phyloP scores from a whole-genome alignment of 352 stramenopile genomes.

The Phytophthora chlamydospora region DNA sequence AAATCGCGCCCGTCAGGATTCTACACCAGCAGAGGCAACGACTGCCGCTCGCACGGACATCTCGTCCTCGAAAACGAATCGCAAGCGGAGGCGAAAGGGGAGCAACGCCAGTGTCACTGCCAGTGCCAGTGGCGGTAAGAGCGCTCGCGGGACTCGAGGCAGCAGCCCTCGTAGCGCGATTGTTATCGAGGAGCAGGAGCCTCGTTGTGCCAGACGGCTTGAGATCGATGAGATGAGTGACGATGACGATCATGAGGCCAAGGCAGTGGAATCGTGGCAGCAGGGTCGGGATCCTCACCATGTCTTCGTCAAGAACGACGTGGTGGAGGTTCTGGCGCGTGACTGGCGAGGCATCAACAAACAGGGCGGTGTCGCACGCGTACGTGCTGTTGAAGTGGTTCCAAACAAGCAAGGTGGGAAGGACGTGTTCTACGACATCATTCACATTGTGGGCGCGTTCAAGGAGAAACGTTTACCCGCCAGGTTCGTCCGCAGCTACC shows the following conservation, averaged over 20 bases:
- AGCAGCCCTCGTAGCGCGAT: slow-evolving; percentile 15
- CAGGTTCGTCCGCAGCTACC: slow-evolving; percentile 55
- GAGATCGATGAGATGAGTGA: slow-evolving; percentile 59
- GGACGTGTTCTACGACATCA: slow-evolving; percentile 64
- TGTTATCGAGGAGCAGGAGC: slow-evolving; percentile 24
- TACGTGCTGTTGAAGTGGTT: slow-evolving; percentile 53
- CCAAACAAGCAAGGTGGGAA: slow-evolving; percentile 14
- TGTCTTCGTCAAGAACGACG: slow-evolving; percentile 59
- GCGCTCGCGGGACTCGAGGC: slow-evolving; percentile 16
- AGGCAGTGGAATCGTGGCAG: slow-evolving; percentile 23
- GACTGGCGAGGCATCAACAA: slow-evolving; percentile 75
- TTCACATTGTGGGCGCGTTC: slow-evolving; percentile 57
- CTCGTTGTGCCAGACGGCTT: slow-evolving; percentile 46
- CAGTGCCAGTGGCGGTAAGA: slow-evolving; percentile 17
- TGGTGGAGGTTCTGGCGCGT: slow-evolving; percentile 59
- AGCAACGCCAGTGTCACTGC: slow-evolving; percentile 10
- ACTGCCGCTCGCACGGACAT: slow-evolving; percentile 25
- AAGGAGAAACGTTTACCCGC: slow-evolving; percentile 71
- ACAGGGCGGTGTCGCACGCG: slow-evolving; percentile 64
- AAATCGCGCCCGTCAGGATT: slow-evolving; percentile 28
- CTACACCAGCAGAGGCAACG: slow-evolving; percentile 30
- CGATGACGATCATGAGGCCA: slow-evolving; percentile 27
- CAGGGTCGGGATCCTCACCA: slow-evolving; percentile 21
- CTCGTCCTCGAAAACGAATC: slow-evolving; percentile 49
- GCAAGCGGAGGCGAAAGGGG: slow-evolving; percentile 58